These are phyloP conservation scores for Pyrenophora teres DNA, from an alignment of 2,329 filamentous ascomycete genomes.

Conservation along the genomic window DNA sequence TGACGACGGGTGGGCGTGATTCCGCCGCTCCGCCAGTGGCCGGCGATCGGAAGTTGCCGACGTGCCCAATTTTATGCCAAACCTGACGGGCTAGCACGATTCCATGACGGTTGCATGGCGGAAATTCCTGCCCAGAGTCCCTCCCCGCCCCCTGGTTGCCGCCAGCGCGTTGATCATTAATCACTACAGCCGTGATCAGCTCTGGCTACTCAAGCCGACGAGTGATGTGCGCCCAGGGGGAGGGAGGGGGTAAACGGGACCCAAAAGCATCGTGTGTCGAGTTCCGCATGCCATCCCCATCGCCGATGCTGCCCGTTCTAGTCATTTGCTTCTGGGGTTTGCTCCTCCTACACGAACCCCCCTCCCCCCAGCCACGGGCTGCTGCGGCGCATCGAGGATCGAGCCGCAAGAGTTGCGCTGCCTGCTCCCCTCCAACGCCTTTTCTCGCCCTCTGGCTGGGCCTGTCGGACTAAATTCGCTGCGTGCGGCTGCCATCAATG, in stretches of 20 bases:
- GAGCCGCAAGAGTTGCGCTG: background rate
- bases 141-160: slow-evolving; percentile 17
- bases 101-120: background rate
- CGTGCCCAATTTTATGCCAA: no score
- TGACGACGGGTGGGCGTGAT: background rate
- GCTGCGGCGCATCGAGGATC: slow-evolving; percentile 24
- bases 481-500: slow-evolving; percentile 2
- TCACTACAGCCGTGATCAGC: no score
- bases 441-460: no score
- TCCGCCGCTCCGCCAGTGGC: slow-evolving; percentile 4
- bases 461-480: no score
- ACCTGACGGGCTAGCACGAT: background rate
- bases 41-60: background rate
- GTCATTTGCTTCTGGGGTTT: background rate
- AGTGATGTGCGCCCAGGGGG: background rate
- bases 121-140: slow-evolving; percentile 15
- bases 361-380: background rate
- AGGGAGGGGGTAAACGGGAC: no score
- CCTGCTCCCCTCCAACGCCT: no score
- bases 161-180: slow-evolving; percentile 3
- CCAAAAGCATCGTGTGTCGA: background rate
- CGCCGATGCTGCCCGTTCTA: slow-evolving; percentile 7
- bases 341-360: background rate
- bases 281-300: background rate
- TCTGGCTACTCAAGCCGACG: background rate